These are phyloP conservation scores for Smallanthus sonchifolius DNA, from an alignment of 129 eudicot species.

Conservation along the genomic window DNA sequence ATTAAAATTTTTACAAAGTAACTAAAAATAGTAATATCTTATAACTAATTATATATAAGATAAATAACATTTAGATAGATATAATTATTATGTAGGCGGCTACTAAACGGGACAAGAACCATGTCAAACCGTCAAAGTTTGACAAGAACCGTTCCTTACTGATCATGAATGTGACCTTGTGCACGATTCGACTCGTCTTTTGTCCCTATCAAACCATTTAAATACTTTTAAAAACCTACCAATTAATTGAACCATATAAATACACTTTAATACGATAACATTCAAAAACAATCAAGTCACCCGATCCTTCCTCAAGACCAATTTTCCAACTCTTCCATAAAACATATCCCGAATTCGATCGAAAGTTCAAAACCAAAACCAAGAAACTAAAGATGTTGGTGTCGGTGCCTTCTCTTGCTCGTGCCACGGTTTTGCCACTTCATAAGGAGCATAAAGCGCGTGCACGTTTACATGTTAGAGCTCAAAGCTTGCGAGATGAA, in stretches of 20 bases:
- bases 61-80: neutral
- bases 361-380: neutral
- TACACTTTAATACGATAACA: neutral
- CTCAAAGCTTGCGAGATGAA: conserved; percentile 29
- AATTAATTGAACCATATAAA: neutral
- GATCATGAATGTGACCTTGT: neutral
- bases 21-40: neutral
- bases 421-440: neutral
- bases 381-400: neutral
- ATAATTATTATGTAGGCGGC: conserved; percentile 1
- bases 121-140: neutral
- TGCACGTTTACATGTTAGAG: conserved; percentile 7
- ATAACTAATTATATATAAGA: neutral
- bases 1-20: too few relatives aligned
- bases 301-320: neutral
- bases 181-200: neutral
- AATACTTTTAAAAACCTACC: neutral
- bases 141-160: neutral
- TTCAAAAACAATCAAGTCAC: neutral
- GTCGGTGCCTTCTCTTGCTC: neutral
- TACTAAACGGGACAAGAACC: neutral
- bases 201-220: neutral
- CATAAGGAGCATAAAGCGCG: neutral
- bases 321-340: neutral
- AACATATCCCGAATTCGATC: neutral